These are phyloP conservation scores for Theobroma grandiflorum DNA, from an alignment of 441 rosid genomes.

Conservation along the genomic window DNA sequence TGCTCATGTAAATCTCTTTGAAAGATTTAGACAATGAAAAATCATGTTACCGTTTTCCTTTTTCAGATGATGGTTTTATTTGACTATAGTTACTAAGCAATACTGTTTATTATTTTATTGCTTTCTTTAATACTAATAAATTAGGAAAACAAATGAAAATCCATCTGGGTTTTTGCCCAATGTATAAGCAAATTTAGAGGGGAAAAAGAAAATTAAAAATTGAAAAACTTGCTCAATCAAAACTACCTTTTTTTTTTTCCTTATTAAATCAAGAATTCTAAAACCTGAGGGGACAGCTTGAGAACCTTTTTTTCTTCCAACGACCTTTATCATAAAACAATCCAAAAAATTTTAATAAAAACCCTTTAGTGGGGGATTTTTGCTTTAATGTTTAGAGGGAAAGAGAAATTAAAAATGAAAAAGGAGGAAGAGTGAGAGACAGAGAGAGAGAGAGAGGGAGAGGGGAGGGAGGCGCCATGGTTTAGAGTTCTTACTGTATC, in stretches of 20 bases:
- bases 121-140: not conserved
- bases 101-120: not conserved
- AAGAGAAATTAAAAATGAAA: not conserved
- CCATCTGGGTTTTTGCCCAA: constrained; percentile 11
- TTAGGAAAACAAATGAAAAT: not conserved
- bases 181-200: constrained; percentile 12
- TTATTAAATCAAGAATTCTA: constrained; percentile 19
- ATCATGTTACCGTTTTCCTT: no score
- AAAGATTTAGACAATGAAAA: no score
- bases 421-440: not conserved
- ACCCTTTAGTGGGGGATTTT: constrained; percentile 15
- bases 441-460: not conserved
- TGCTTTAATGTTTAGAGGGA: not conserved
- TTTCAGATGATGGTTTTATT: not conserved
- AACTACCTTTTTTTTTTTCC: constrained; percentile 11
- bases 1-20: not conserved
- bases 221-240: constrained; percentile 18
- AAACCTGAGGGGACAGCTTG: not conserved
- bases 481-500: constrained; percentile 54
- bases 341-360: not conserved
- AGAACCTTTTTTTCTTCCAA: not conserved
- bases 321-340: not conserved
- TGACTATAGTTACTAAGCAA: not conserved
- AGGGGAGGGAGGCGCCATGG: not conserved
- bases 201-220: not conserved